These are phyloP conservation scores for Boletellus deceptivus DNA, from an alignment of 1,284 basidiomycete species.

Conservation along the genomic window DNA sequence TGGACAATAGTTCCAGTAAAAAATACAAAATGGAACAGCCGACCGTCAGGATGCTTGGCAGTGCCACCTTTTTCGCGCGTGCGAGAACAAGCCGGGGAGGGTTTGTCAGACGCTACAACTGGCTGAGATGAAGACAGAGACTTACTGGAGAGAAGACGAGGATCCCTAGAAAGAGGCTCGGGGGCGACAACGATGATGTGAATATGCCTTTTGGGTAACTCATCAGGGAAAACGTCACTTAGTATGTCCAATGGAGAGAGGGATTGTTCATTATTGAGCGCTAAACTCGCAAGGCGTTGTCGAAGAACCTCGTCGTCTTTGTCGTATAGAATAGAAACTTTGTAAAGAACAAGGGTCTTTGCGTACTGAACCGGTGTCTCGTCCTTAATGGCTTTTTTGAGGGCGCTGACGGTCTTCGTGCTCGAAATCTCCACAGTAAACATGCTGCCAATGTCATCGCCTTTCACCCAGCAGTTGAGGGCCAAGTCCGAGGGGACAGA, in stretches of 20 bases:
- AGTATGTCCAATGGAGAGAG: too few species aligned
- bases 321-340: background rate
- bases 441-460: background rate
- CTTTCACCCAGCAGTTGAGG: background rate
- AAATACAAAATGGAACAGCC: background rate
- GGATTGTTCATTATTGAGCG: too few species aligned
- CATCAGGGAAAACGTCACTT: too few species aligned
- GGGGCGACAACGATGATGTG: too few species aligned
- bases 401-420: background rate
- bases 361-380: background rate
- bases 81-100: too few species aligned
- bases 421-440: background rate
- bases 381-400: background rate
- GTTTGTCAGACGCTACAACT: too few species aligned
- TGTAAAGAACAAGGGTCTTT: background rate
- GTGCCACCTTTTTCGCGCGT: too few species aligned
- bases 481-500: background rate
- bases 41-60: background rate
- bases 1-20: background rate
- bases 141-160: background rate
- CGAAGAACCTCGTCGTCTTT: too few species aligned
- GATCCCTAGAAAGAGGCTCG: too few species aligned
- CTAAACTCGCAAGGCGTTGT: too few species aligned
- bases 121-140: background rate
- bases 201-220: too few species aligned